These are phyloP conservation scores for Ophiostoma sp. DNA, from an alignment of 2,329 filamentous ascomycete species.

Conservation along the genomic window DNA sequence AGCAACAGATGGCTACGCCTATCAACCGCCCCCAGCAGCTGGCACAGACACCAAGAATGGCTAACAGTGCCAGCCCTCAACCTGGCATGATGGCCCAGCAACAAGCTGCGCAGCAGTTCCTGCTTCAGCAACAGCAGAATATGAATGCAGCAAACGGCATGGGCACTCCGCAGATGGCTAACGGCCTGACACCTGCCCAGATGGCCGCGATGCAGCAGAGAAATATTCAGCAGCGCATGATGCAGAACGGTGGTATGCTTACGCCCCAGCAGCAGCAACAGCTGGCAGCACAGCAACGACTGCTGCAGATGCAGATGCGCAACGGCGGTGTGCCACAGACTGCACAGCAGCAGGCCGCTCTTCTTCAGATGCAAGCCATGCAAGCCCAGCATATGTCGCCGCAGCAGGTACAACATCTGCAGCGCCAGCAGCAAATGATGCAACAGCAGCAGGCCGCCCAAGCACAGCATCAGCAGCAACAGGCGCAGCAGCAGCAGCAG, in stretches of 20 bases:
- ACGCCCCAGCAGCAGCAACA: conserved; percentile 12
- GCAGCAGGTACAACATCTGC: conserved; percentile 28
- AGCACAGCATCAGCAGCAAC: conserved; percentile 22
- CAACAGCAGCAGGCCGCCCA: conserved; percentile 30
- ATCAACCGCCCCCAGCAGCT: conserved; percentile 45
- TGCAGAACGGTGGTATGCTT: conserved; percentile 35
- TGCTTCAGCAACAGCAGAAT: conserved; percentile 42
- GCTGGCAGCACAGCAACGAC: conserved; percentile 8
- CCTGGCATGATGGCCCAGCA: conserved; percentile 39
- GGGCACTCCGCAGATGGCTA: conserved; percentile 12
- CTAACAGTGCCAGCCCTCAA: conserved; percentile 50
- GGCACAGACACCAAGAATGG: conserved; percentile 51
- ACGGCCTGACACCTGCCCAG: conserved; percentile 1
- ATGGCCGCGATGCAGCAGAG: conserved; percentile 8
- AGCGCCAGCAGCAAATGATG: conserved; percentile 32
- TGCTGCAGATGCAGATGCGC: conserved; percentile 17
- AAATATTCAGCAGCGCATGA: neutral
- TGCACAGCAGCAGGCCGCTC: conserved; percentile 25
- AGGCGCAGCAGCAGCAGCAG: conserved; percentile 29
- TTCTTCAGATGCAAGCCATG: conserved; percentile 27
- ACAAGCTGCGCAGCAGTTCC: conserved; percentile 43
- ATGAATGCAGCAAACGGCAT: conserved; percentile 10
- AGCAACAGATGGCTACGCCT: conserved; percentile 46
- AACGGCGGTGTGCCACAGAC: conserved; percentile 5
- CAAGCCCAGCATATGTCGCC: conserved; percentile 25